These are phyloP conservation scores for Dryas alaskensis DNA, from an alignment of 306 rosid genomes.

Conservation along the genomic window DNA sequence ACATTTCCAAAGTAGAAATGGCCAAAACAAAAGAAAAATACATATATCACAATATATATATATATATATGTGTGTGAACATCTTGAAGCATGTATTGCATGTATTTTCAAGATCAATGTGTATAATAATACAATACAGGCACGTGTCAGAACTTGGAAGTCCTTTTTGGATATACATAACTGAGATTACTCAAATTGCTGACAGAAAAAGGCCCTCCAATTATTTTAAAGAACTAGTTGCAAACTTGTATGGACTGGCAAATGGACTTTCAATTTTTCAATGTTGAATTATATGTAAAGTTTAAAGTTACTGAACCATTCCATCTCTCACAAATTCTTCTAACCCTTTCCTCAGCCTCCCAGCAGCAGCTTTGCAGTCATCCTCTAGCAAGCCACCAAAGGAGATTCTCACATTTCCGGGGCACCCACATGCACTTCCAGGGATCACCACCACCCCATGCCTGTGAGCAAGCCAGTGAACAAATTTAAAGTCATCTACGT, in stretches of 20 bases:
- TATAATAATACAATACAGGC: neutral
- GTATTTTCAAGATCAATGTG: constrained; percentile 6
- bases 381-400: constrained; percentile 78
- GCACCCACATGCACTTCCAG: constrained; percentile 75
- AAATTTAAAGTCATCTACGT: constrained; percentile 50
- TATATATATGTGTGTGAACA: neutral
- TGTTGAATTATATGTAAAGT: constrained; percentile 11
- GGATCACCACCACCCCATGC: constrained; percentile 86
- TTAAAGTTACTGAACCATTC: constrained; percentile 45
- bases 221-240: constrained; percentile 47
- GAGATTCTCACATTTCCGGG: constrained; percentile 81
- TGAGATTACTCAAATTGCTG: neutral
- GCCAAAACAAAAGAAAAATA: neutral
- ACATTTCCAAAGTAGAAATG: neutral
- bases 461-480: constrained; percentile 78
- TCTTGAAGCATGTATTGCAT: neutral
- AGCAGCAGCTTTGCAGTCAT: constrained; percentile 76
- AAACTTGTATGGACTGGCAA: constrained; percentile 27
- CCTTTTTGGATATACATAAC: constrained; percentile 4
- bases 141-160: neutral
- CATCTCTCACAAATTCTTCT: constrained; percentile 69
- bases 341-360: constrained; percentile 69
- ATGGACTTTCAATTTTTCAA: constrained; percentile 25
- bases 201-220: constrained; percentile 18
- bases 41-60: neutral